Conservation (phyloP, 108 stramenopile genomes). For the Aurantiochytrium sp. region DNA sequence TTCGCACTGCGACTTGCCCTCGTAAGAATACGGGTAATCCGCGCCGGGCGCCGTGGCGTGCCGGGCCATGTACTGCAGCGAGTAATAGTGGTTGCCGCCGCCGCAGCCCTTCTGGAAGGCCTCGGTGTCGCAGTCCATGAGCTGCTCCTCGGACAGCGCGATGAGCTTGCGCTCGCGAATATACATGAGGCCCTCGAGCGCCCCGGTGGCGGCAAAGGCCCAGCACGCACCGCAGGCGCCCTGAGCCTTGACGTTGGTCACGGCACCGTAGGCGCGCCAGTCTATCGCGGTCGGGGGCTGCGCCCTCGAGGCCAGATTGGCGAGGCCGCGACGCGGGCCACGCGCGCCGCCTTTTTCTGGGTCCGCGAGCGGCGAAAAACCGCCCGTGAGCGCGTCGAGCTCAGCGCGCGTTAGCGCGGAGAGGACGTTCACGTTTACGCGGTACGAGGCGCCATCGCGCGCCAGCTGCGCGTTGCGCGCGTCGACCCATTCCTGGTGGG, state of each 20-base stretch:
- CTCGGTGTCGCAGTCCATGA: slow-evolving; percentile 72
- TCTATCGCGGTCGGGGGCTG: neutral
- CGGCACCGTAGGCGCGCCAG: slow-evolving; percentile 47
- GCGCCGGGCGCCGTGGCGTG: slow-evolving; percentile 74
- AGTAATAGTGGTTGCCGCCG: slow-evolving; percentile 89
- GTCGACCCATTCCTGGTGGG: neutral
- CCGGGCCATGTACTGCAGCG: slow-evolving; percentile 75
- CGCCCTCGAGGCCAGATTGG: neutral
- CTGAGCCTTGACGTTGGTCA: slow-evolving; percentile 83
- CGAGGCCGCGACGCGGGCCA: neutral
- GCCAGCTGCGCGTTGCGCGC: neutral
- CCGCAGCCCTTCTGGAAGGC: slow-evolving; percentile 72
- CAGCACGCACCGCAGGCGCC: slow-evolving; percentile 82
- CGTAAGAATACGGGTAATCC: slow-evolving; percentile 77
- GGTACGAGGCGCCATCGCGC: neutral
- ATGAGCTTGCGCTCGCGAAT: slow-evolving; percentile 62
- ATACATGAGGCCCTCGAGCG: slow-evolving; percentile 80
- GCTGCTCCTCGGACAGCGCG: slow-evolving; percentile 81
- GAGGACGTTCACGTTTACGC: neutral
- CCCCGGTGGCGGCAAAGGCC: slow-evolving; percentile 91
- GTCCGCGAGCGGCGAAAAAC: neutral
- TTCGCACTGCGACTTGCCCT: slow-evolving; percentile 59
- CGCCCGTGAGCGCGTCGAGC: neutral
- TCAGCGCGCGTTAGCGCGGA: neutral
- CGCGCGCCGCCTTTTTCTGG: neutral